Evolutionary conservation across 2,329 filamentous ascomycete genomes (phyloP), one percentile per base, ranked within the genome.

Genomic region (Beauveria scarabaeidicola): DNA sequence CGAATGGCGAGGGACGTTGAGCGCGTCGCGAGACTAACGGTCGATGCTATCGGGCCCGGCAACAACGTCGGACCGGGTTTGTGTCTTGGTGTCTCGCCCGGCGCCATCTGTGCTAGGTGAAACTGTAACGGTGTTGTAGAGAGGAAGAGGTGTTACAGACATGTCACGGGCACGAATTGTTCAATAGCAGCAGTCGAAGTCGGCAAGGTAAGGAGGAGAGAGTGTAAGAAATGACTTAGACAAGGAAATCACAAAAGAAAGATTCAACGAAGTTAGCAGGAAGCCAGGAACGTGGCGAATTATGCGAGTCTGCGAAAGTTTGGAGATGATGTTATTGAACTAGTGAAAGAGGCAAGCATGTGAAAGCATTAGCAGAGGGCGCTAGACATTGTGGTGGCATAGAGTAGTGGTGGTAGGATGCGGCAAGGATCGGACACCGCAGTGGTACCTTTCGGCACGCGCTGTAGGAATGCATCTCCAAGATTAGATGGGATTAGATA

Each of bases 21-120:
- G 58, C 82, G 77, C 3, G 84, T 83, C 11, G 83, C 81, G 48
- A 87, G 72, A 64, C 83, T 86, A 58, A 88, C 77, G 29, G 78
- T 78, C 55, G 78, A 81, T 38, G 85, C 85, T 51, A 87, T 69
- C 0, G 82, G 75, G 2, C 71, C 66, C 1, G 85, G 85, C 0
- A 88, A 77, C 19, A 88, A 75, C 11, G 82, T 85, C 53, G 69
- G 70, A 13, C 67, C 66, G 3, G 66, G 68, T 19, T 66, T 66
- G 5, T 67, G 66, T 47, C 63, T 38, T 47, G 54, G 40, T 29
- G 40, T 23, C 43, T 58, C 23, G 27, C 43, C n/a, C 48, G 54
- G 25, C 21, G 53, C 44, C 59, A 61, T 61, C 23, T 3, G 21
- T 52, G 41, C 41, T 7, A 44, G 32, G 21, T 47, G 38, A 52